Conservation (phyloP, 305 asterid species). For the Solanum aculeatissimum region DNA sequence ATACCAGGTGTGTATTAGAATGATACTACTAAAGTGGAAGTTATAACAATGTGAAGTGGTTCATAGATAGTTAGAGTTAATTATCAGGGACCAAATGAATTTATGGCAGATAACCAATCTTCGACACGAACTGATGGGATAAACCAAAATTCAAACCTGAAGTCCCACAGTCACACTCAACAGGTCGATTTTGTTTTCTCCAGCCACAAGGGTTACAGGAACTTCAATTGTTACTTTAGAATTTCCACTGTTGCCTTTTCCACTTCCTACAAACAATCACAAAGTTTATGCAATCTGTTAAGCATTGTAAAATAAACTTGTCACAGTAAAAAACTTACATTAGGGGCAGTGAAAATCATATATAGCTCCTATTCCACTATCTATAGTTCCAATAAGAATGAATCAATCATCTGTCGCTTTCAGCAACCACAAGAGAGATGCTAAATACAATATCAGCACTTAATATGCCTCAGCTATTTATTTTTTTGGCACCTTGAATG, state of each 20-base stretch:
- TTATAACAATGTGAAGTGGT: not conserved
- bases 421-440: not conserved
- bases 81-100: not conserved
- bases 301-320: not conserved
- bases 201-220: constrained; percentile 51
- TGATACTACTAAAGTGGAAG: not conserved
- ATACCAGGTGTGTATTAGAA: constrained; percentile 8
- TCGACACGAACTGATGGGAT: not conserved
- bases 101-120: not conserved
- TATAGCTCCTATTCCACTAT: not conserved
- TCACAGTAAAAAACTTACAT: not conserved
- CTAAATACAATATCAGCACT: not conserved
- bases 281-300: not conserved
- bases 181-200: constrained; percentile 61
- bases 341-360: not conserved
- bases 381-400: not conserved
- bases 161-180: constrained; percentile 90
- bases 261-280: constrained; percentile 43
- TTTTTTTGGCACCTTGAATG: not conserved
- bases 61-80: not conserved
- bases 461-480: not conserved
- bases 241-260: constrained; percentile 36
- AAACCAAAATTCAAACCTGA: constrained; percentile 30
- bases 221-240: constrained; percentile 41
- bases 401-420: not conserved